Evolutionary conservation across 2,329 filamentous ascomycete species (phyloP), one percentile per base, ranked within the genome.

Genomic region (Diaporthe sp.): DNA sequence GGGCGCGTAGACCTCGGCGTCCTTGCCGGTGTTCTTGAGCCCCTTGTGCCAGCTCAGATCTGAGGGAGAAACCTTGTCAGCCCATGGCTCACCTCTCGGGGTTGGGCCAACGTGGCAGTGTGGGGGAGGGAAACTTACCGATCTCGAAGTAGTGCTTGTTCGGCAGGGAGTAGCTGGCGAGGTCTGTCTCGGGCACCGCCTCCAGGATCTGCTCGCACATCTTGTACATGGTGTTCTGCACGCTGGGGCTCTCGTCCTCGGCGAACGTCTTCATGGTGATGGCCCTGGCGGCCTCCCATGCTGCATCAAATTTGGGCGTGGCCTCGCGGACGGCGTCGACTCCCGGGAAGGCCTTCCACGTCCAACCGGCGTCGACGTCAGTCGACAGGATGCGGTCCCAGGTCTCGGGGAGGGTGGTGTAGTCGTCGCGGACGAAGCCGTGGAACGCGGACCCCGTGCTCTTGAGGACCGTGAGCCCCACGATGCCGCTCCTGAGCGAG

Each of bases 101-200:
- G 1, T 30, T 74, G 67, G 17, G 10, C 10, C 35, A 38, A 38
- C 35, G 40, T 58, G n/a, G 38, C n/a, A n/a, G n/a, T 8, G 50
- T 19, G 22, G n/a, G 40, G 3, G 58, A 25, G n/a, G 50, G 50
- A 1, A 25, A 87, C 92, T 86, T 86, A 95, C 92, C 94, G 84
- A 98, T 93, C 85, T 98, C 96, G 82, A 98, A 98, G 87, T 98
- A 98, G 86, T 99, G 97, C 88, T 98, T 98, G 88, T 99, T 99
- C 15, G 97, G 97, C 80, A 99, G 88, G 12, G 93, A 89, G 83
- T 98, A 98, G 79, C 93, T 90, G 55, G 97, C 94, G 30, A 89
- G 88, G 58, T 93, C 90, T 30, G 95, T 90, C 77, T 92, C 87
- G 19, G 95, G 93, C 33, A 92, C 94, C 30, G 88, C 91, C 12